Evolutionary conservation across 805 yeast species (phyloP).

Genomic region (Brettanomyces sp.): DNA sequence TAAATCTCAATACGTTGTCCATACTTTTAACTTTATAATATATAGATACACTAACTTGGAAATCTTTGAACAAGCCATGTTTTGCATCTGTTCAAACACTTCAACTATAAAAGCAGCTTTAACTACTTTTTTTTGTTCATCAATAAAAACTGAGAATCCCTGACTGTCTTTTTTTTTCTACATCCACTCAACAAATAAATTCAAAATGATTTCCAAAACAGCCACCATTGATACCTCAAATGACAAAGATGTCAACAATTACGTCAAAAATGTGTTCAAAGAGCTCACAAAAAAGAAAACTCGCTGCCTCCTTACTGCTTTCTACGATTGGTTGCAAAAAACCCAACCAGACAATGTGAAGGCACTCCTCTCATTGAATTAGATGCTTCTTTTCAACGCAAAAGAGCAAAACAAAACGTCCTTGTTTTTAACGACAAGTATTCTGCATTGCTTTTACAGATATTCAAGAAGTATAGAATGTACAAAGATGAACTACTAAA

Average conservation of each 20-base stretch:
- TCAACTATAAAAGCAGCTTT: too few relatives aligned
- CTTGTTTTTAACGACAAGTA: slow-evolving; percentile 3
- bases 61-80: too few relatives aligned
- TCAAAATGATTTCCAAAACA: background rate
- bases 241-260: slow-evolving; percentile 7
- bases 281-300: slow-evolving; percentile 18
- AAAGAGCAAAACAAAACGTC: background rate
- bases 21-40: too few relatives aligned
- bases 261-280: slow-evolving; percentile 11
- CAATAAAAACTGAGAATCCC: too few relatives aligned
- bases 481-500: slow-evolving; percentile 7
- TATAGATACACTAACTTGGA: too few relatives aligned
- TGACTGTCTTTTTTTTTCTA: too few relatives aligned
- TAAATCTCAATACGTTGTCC: too few relatives aligned
- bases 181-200: background rate
- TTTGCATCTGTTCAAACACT: too few relatives aligned
- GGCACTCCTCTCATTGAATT: slow-evolving; percentile 4
- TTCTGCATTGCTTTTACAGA: slow-evolving; percentile 2
- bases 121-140: too few relatives aligned
- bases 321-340: slow-evolving; percentile 11
- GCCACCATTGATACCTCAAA: slow-evolving; percentile 7
- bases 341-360: slow-evolving; percentile 3
- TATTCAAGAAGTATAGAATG: slow-evolving; percentile 6
- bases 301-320: slow-evolving; percentile 11
- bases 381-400: slow-evolving; percentile 1